A percentile compares a stretch with the other conserved stretches of the same genome.
Evolutionary conservation across 768 basidiomycete species (phyloP).

Genomic region (Tulasnella sp.): DNA sequence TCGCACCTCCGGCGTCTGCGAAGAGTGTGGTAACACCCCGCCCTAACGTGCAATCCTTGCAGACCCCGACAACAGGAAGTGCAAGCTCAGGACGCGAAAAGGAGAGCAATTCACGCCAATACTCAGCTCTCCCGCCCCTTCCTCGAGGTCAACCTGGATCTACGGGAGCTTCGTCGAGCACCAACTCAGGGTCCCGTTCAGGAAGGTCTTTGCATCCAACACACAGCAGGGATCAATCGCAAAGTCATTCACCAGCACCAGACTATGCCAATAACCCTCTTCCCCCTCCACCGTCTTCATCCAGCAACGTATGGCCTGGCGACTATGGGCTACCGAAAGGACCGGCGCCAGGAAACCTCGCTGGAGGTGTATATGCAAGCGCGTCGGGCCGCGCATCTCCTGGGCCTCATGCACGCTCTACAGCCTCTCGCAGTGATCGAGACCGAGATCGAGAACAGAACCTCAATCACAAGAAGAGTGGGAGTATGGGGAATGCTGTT

Average conservation of each 20-base stretch:
- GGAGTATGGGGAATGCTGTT: slow-evolving; percentile 10
- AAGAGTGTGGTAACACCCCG: slow-evolving; percentile 33
- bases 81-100: slow-evolving; percentile 36
- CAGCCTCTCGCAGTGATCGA: slow-evolving; percentile 1
- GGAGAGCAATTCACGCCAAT: slow-evolving; percentile 39
- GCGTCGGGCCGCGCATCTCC: slow-evolving; percentile 33
- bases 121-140: slow-evolving; percentile 66
- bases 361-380: slow-evolving; percentile 13
- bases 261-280: slow-evolving; percentile 38
- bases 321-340: slow-evolving; percentile 56
- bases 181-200: slow-evolving; percentile 31
- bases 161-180: slow-evolving; percentile 38
- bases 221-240: slow-evolving; percentile 47
- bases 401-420: slow-evolving; percentile 1
- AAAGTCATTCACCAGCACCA: slow-evolving; percentile 52
- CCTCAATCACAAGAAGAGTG: slow-evolving; percentile 18
- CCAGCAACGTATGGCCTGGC: slow-evolving; percentile 29
- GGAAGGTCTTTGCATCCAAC: slow-evolving; percentile 35
- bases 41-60: slow-evolving; percentile 32
- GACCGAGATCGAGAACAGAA: slow-evolving; percentile 3
- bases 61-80: slow-evolving; percentile 13
- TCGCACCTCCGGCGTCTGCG: slow-evolving; percentile 38
- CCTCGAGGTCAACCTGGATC: slow-evolving; percentile 56
- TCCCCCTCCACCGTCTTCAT: slow-evolving; percentile 36
- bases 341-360: slow-evolving; percentile 52